These are phyloP conservation scores for Boletus coccyginus DNA, from an alignment of 768 basidiomycete genomes.

Conservation along the genomic window DNA sequence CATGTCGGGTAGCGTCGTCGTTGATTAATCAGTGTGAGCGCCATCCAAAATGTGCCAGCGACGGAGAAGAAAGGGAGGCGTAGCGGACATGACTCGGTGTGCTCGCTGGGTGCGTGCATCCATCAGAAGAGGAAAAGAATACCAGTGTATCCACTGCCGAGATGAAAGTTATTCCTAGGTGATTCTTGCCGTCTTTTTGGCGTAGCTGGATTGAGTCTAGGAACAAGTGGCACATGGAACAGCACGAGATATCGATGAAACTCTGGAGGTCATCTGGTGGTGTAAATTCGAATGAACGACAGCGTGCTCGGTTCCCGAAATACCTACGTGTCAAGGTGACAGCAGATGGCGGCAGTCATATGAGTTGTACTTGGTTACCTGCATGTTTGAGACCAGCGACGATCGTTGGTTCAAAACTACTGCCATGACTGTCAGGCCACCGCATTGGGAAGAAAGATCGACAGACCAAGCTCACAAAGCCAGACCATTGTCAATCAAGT, in stretches of 20 bases:
- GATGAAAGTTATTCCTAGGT: constrained; percentile 12
- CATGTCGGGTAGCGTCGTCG: constrained; percentile 51
- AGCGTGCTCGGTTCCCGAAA: no score
- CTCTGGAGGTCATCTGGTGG: background rate
- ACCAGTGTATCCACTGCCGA: constrained; percentile 35
- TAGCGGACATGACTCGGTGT: constrained; percentile 43
- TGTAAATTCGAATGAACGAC: background rate
- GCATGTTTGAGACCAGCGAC: constrained; percentile 58
- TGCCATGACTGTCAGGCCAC: background rate
- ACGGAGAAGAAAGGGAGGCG: constrained; percentile 49
- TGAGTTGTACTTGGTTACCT: constrained; percentile 51
- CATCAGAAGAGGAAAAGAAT: constrained; percentile 42
- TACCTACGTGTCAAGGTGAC: constrained; percentile 36
- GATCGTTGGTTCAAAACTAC: constrained; percentile 38
- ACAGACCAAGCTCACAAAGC: constrained; percentile 17
- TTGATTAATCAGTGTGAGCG: constrained; percentile 55
- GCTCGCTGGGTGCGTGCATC: constrained; percentile 6
- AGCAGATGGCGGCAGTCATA: constrained; percentile 40
- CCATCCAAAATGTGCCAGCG: constrained; percentile 46
- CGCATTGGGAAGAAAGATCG: background rate
- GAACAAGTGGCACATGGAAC: no score
- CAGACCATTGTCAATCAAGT: constrained; percentile 24
- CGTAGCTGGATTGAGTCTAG: no score
- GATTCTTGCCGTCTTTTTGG: no score
- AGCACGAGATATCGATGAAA: no score